These are phyloP conservation scores for Berberis vulgaris DNA, from an alignment of 164 flowering plant species.

Conservation along the genomic window DNA sequence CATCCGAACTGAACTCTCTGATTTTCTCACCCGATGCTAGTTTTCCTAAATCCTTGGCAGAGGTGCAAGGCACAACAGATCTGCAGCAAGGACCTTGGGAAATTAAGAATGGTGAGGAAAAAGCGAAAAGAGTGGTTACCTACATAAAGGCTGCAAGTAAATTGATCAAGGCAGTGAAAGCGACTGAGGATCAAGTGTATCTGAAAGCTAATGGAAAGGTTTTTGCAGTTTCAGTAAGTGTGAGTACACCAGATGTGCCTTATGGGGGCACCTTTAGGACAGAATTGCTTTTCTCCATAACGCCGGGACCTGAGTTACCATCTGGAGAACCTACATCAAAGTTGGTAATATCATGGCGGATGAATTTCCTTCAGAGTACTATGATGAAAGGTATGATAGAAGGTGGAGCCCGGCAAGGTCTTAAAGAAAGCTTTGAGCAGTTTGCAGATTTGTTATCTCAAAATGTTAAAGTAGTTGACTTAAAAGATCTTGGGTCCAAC, in stretches of 20 bases:
- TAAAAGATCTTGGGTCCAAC: conserved; percentile 40
- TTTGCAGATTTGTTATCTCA: not conserved
- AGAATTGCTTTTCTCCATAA: not conserved
- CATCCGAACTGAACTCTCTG: not conserved
- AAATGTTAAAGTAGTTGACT: not conserved
- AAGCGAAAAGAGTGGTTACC: not conserved
- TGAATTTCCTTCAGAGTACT: not conserved
- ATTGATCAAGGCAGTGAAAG: not conserved
- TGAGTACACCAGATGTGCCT: not conserved
- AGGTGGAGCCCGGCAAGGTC: not conserved
- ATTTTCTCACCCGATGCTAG: not conserved
- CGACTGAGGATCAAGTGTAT: not conserved
- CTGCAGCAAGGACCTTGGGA: not conserved
- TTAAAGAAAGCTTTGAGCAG: not conserved
- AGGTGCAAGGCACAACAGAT: not conserved
- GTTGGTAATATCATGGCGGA: not conserved
- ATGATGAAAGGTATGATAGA: not conserved
- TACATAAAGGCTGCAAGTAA: not conserved
- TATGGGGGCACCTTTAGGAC: not conserved
- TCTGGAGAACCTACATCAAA: not conserved
- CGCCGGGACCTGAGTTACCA: not conserved
- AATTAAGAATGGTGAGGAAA: not conserved
- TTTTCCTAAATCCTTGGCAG: not conserved
- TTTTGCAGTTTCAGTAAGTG: not conserved
- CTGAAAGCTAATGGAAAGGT: not conserved